A percentile compares a stretch with the other conserved stretches of the same genome.
phyloP scores from a whole-genome alignment of 2,329 filamentous ascomycete species.

The Pseudogymnoascus sp. region DNA sequence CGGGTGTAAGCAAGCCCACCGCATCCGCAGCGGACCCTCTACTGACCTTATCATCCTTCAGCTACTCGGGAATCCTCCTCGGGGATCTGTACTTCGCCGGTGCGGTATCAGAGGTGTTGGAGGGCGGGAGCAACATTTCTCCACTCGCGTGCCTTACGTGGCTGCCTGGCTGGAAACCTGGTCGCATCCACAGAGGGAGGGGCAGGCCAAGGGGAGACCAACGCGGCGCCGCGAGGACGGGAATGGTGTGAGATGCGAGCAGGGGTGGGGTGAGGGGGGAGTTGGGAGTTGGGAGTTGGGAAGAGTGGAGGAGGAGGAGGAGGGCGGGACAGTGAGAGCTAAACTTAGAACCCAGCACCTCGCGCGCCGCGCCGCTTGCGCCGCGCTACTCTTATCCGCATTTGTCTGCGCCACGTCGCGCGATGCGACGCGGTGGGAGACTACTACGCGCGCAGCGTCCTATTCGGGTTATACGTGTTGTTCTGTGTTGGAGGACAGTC shows the following conservation, averaged over 20 bases:
- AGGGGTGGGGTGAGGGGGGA: neutral
- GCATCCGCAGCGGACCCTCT: neutral
- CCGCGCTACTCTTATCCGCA: neutral
- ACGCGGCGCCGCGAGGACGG: neutral
- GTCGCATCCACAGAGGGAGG: neutral
- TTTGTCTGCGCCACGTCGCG: neutral
- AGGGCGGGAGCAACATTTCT: neutral
- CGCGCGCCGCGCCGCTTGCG: neutral
- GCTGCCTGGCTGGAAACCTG: neutral
- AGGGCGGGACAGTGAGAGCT: neutral
- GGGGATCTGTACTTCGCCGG: neutral
- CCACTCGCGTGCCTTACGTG: neutral
- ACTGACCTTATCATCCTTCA: neutral
- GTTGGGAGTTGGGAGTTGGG: neutral
- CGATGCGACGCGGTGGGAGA: neutral
- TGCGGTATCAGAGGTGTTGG: neutral
- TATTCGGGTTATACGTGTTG: neutral
- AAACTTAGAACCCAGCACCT: neutral
- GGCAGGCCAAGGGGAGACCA: neutral
- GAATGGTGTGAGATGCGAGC: neutral
- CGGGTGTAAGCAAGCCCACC: neutral
- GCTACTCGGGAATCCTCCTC: conserved; percentile 1
- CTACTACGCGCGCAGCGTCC: neutral
- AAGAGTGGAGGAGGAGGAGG: neutral
- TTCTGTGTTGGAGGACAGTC: neutral